phyloP scores from a whole-genome alignment of 2,329 filamentous ascomycete species.

The Cladobotryum mycophilum region DNA sequence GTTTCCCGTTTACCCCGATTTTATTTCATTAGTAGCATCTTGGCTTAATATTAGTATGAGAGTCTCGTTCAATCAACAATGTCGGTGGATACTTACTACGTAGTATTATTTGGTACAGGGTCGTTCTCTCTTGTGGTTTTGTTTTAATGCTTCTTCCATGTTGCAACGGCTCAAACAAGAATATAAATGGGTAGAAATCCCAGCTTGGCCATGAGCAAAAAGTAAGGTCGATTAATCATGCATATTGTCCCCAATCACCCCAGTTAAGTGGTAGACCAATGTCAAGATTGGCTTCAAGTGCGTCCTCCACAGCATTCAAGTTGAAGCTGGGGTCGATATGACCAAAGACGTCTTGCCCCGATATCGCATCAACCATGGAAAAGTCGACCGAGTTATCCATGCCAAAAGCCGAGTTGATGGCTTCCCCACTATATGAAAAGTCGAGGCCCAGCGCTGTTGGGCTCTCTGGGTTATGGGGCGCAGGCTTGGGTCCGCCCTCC shows the following conservation, averaged over 20 bases:
- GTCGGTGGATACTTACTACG: too few species aligned
- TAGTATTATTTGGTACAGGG: too few species aligned
- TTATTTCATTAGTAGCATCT: too few species aligned
- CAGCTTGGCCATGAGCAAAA: neutral
- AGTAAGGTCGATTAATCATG: conserved; percentile 13
- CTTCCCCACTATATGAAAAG: conserved; percentile 18
- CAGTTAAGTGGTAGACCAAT: conserved; percentile 48
- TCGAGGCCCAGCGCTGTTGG: conserved; percentile 13
- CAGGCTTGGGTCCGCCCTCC: conserved; percentile 16
- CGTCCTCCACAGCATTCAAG: conserved; percentile 47
- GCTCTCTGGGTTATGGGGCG: conserved; percentile 3
- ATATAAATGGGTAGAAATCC: neutral
- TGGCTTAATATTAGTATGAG: too few species aligned
- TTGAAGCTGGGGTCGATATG: conserved; percentile 51
- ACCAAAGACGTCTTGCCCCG: conserved; percentile 48
- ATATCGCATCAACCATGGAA: conserved; percentile 36
- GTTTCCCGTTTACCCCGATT: too few species aligned
- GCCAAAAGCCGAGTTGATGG: conserved; percentile 21
- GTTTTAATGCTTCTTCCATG: too few species aligned
- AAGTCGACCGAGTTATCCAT: conserved; percentile 34
- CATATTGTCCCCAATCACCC: conserved; percentile 38
- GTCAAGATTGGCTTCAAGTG: conserved; percentile 48
- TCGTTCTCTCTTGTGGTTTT: too few species aligned
- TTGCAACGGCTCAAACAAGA: too few species aligned
- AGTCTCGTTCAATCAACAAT: too few species aligned